These are phyloP conservation scores for Elaeagnus macrophylla DNA, from an alignment of 306 rosid species.

Conservation along the genomic window DNA sequence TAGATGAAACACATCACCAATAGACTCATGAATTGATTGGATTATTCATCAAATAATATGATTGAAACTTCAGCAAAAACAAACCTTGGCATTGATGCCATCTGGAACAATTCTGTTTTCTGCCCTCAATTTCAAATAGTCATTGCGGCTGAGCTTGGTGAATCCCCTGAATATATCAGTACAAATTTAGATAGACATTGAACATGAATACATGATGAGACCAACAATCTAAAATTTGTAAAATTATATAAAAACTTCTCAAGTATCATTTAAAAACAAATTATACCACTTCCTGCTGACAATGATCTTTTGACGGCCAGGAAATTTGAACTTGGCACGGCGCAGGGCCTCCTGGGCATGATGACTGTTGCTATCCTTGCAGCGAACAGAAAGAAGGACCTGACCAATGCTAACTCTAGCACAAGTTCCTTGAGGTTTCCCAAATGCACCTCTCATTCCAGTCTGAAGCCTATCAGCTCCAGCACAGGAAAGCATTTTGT, in stretches of 20 bases:
- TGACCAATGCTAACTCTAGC: constrained; percentile 77
- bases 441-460: constrained; percentile 84
- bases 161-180: constrained; percentile 56
- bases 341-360: constrained; percentile 76
- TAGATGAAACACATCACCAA: background rate
- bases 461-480: constrained; percentile 91
- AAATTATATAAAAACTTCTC: background rate
- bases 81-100: constrained; percentile 82
- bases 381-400: constrained; percentile 59
- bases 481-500: constrained; percentile 91
- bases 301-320: constrained; percentile 69
- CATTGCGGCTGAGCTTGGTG: constrained; percentile 54
- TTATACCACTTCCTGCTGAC: constrained; percentile 65
- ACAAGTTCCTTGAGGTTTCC: constrained; percentile 74
- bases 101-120: constrained; percentile 56
- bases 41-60: background rate
- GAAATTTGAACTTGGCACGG: constrained; percentile 71
- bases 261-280: no score
- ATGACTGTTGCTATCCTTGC: constrained; percentile 43
- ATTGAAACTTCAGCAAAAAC: background rate
- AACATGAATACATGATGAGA: background rate
- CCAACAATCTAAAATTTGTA: background rate
- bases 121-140: constrained; percentile 52
- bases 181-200: background rate
- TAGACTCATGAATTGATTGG: background rate